Percentiles rank a stretch among this genome's conserved stretches.
phyloP scores from a whole-genome alignment of 2,329 filamentous ascomycete genomes.

The Alternaria ethzedia region DNA sequence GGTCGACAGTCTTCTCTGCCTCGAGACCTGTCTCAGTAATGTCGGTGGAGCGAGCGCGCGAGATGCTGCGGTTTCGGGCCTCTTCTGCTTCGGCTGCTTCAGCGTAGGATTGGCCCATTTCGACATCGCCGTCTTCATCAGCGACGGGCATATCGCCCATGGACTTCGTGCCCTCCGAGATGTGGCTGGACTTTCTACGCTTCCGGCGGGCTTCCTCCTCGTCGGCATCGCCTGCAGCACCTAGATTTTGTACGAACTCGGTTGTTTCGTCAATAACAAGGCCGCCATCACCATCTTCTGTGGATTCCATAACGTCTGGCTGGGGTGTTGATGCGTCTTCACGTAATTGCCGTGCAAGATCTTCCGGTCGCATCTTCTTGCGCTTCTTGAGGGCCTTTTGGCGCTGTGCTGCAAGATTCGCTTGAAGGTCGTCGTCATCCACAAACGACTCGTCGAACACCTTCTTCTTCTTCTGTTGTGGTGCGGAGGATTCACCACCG shows the following conservation, averaged over 20 bases:
- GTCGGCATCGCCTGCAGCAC: slow-evolving; percentile 48
- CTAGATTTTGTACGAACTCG: slow-evolving; percentile 88
- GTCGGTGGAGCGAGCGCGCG: slow-evolving; percentile 53
- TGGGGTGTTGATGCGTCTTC: slow-evolving; percentile 63
- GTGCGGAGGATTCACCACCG: slow-evolving; percentile 36
- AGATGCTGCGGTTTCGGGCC: slow-evolving; percentile 33
- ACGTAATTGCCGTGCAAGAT: slow-evolving; percentile 79
- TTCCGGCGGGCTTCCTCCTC: slow-evolving; percentile 55
- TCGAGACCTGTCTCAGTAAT: slow-evolving; percentile 76
- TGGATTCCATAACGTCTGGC: slow-evolving; percentile 62
- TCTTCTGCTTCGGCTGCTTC: slow-evolving; percentile 59
- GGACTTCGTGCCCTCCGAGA: slow-evolving; percentile 31
- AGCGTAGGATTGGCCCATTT: slow-evolving; percentile 61
- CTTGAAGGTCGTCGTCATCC: slow-evolving; percentile 92
- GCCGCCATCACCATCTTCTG: slow-evolving; percentile 67
- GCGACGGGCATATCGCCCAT: slow-evolving; percentile 38
- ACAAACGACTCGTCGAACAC: slow-evolving; percentile 73
- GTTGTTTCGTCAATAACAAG: slow-evolving; percentile 95
- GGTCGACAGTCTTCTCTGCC: slow-evolving; percentile 79
- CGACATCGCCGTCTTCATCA: slow-evolving; percentile 61
- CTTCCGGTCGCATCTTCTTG: slow-evolving; percentile 84
- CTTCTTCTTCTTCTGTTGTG: slow-evolving; percentile 65
- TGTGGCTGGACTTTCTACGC: slow-evolving; percentile 49
- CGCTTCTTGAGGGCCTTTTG: slow-evolving; percentile 87
- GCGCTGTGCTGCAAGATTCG: slow-evolving; percentile 81